These are phyloP conservation scores for Alternaria consortialis DNA, from an alignment of 2,329 filamentous ascomycete genomes.

Conservation along the genomic window DNA sequence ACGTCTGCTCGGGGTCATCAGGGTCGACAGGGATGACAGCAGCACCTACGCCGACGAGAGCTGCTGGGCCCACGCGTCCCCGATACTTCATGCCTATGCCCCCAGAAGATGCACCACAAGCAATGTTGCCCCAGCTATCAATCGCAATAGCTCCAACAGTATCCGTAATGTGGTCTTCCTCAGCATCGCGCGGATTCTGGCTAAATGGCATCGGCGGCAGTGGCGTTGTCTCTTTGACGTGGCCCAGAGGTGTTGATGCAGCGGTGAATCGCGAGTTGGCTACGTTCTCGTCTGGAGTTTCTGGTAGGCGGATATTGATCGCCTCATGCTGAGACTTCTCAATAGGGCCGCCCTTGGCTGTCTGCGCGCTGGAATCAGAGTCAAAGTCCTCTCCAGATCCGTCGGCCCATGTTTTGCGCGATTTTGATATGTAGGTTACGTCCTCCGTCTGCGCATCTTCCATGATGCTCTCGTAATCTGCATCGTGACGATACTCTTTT, in stretches of 20 bases:
- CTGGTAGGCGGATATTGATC: conserved; percentile 13
- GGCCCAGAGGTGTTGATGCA: conserved; percentile 20
- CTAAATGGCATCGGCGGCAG: conserved; percentile 11
- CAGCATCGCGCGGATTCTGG: conserved; percentile 6
- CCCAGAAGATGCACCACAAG: conserved; percentile 93
- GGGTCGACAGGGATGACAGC: conserved; percentile 82
- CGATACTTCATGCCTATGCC: conserved; percentile 98
- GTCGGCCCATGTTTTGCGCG: conserved; percentile 46
- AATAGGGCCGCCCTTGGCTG: conserved; percentile 31
- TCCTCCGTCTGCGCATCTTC: conserved; percentile 42
- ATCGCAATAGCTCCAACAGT: conserved; percentile 96
- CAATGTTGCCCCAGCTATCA: conserved; percentile 84
- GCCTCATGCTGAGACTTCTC: conserved; percentile 20
- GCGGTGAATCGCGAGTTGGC: conserved; percentile 2
- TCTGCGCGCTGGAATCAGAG: conserved; percentile 31
- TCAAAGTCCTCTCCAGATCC: conserved; percentile 50
- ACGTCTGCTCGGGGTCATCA: conserved; percentile 72
- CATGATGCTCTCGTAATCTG: conserved; percentile 13
- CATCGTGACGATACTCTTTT: conserved; percentile 25
- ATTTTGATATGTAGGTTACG: conserved; percentile 17
- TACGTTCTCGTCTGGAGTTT: conserved; percentile 1
- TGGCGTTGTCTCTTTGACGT: conserved; percentile 25
- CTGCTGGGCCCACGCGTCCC: conserved; percentile 90
- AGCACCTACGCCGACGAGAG: conserved; percentile 89
- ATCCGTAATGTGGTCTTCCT: conserved; percentile 78